These are phyloP conservation scores for Mikania micrantha DNA, from an alignment of 129 eudicot genomes.

Conservation along the genomic window DNA sequence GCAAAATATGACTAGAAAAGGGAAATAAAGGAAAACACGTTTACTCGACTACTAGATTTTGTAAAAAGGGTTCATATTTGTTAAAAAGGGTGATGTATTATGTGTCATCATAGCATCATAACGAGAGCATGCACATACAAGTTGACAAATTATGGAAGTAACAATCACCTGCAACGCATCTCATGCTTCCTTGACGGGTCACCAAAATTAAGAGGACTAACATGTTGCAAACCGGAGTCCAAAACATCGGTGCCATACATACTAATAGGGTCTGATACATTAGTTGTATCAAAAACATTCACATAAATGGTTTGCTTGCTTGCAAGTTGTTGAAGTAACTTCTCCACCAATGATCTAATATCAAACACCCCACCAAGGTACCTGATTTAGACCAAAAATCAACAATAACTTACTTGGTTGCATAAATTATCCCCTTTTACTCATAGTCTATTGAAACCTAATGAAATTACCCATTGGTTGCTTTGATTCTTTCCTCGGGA, in stretches of 20 bases:
- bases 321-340: conserved; percentile 96
- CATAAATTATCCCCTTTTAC: neutral
- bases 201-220: conserved; percentile 82
- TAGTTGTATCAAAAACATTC: conserved; percentile 81
- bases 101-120: neutral
- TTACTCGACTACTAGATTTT: too few relatives aligned
- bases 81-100: neutral
- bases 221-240: conserved; percentile 52
- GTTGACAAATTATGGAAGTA: neutral
- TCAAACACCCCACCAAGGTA: conserved; percentile 94
- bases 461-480: conserved; percentile 60
- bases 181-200: conserved; percentile 92
- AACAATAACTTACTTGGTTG: neutral
- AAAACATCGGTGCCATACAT: conserved; percentile 75
- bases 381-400: conserved; percentile 35
- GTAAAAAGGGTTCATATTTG: neutral
- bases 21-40: neutral
- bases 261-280: conserved; percentile 70
- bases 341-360: conserved; percentile 88
- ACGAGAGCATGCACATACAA: neutral
- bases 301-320: conserved; percentile 93
- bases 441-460: neutral
- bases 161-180: conserved; percentile 91
- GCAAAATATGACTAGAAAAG: neutral
- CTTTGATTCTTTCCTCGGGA: conserved; percentile 63